Evolutionary conservation across 305 asterid genomes (phyloP).

Genomic region (Euphrasia arctica): DNA sequence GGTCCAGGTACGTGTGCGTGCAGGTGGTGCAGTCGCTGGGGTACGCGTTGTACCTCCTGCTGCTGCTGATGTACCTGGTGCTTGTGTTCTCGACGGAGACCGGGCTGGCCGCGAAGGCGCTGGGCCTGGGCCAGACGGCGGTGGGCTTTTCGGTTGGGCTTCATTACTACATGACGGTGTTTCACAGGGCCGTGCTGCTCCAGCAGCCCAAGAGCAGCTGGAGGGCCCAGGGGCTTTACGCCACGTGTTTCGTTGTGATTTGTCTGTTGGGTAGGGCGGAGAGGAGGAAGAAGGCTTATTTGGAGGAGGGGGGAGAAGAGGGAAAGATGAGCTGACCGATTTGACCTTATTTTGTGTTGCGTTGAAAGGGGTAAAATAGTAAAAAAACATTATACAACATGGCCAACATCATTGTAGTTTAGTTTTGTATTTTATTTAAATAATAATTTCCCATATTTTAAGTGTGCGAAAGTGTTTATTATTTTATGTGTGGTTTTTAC

Average conservation of each 20-base stretch:
- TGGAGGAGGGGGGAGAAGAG: slow-evolving; percentile 69
- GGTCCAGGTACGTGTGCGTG: slow-evolving; percentile 72
- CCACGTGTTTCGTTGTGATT: slow-evolving; percentile 75
- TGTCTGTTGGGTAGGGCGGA: slow-evolving; percentile 59
- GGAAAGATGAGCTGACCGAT: slow-evolving; percentile 53
- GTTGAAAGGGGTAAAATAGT: no score
- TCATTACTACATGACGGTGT: slow-evolving; percentile 84
- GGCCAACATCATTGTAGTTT: no score
- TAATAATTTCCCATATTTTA: no score
- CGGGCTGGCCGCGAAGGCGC: slow-evolving; percentile 45
- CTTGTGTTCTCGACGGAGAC: slow-evolving; percentile 71
- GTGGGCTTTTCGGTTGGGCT: slow-evolving; percentile 92
- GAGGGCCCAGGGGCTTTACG: slow-evolving; percentile 71
- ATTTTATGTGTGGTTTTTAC: no score
- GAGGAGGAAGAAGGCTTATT: slow-evolving; percentile 72
- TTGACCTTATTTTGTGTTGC: background rate
- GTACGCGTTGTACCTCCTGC: slow-evolving; percentile 77
- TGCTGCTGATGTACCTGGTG: slow-evolving; percentile 74
- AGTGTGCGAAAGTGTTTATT: no score
- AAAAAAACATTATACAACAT: no score
- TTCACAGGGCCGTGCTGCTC: slow-evolving; percentile 67
- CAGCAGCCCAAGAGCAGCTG: slow-evolving; percentile 88
- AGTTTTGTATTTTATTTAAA: no score
- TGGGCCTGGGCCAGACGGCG: slow-evolving; percentile 73
- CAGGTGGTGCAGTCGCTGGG: slow-evolving; percentile 69